These are phyloP conservation scores for Exidia glandulosa DNA, from an alignment of 768 basidiomycete species.

Conservation along the genomic window DNA sequence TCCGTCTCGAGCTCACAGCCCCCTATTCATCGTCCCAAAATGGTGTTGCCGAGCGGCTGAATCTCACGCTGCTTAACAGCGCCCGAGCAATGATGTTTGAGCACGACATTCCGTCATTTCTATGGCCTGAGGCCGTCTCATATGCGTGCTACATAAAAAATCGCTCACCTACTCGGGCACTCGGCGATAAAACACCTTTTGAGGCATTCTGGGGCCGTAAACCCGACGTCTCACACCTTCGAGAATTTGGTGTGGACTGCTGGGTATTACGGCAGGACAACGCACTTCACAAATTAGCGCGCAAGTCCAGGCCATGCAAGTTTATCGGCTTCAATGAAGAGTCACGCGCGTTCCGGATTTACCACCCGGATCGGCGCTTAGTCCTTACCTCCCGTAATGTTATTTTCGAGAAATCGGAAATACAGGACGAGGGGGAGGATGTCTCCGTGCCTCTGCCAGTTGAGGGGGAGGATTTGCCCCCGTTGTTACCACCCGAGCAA, in stretches of 20 bases:
- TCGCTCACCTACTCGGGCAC: not conserved
- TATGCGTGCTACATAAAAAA: slow-evolving; percentile 3
- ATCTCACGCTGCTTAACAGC: not conserved
- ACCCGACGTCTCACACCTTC: slow-evolving; percentile 13
- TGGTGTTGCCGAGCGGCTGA: slow-evolving; percentile 10
- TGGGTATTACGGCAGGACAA: slow-evolving; percentile 4
- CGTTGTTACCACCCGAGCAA: not conserved
- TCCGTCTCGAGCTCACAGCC: slow-evolving; percentile 13
- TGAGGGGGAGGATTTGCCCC: not conserved
- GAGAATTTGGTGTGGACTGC: slow-evolving; percentile 11
- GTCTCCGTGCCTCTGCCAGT: not conserved
- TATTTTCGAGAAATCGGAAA: not conserved
- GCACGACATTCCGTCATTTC: not conserved
- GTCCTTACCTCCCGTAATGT: not conserved
- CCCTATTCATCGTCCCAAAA: slow-evolving; percentile 28
- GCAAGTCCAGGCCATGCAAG: not conserved
- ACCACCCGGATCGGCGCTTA: not conserved
- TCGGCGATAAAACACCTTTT: slow-evolving; percentile 10
- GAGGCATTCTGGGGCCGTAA: slow-evolving; percentile 14
- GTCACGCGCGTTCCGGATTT: not conserved
- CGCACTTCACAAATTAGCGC: not conserved
- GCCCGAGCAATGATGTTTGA: not conserved
- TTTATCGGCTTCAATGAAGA: not conserved
- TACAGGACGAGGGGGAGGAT: not conserved
- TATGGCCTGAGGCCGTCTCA: not conserved